Conservation (phyloP, 2,329 filamentous ascomycete species). For the Aspergillus ustus region DNA sequence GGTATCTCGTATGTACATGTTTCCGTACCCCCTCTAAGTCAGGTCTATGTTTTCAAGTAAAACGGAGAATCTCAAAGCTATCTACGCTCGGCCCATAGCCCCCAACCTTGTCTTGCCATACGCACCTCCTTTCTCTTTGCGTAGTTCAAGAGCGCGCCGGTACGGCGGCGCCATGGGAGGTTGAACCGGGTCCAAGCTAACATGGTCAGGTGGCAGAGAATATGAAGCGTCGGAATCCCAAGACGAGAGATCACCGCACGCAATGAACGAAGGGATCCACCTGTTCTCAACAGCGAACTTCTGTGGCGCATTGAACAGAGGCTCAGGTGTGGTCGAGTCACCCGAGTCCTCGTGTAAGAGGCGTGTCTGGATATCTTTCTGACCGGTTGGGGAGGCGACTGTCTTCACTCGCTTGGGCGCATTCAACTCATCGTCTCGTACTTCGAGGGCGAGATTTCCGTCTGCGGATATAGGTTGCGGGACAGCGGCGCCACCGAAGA, state of each 20-base stretch:
- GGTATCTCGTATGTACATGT: slow-evolving; percentile 25
- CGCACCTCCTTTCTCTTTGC: slow-evolving; percentile 74
- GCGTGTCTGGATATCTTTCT: slow-evolving; percentile 30
- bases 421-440: slow-evolving; percentile 50
- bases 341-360: slow-evolving; percentile 51
- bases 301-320: slow-evolving; percentile 27
- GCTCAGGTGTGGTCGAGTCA: slow-evolving; percentile 32
- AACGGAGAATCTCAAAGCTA: slow-evolving; percentile 1
- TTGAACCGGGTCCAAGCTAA: slow-evolving; percentile 89
- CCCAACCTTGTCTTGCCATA: slow-evolving; percentile 70
- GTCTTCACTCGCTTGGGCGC: slow-evolving; percentile 18
- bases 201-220: slow-evolving; percentile 80
- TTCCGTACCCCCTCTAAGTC: not conserved
- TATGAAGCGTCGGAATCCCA: slow-evolving; percentile 98
- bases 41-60: slow-evolving; percentile 7
- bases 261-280: slow-evolving; percentile 95
- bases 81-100: slow-evolving; percentile 25
- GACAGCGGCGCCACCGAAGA: slow-evolving; percentile 45
- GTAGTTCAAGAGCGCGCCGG: slow-evolving; percentile 84
- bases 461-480: slow-evolving; percentile 34
- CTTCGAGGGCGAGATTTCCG: slow-evolving; percentile 41
- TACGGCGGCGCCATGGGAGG: slow-evolving; percentile 96
- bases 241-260: slow-evolving; percentile 92
- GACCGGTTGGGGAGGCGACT: slow-evolving; percentile 14
- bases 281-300: slow-evolving; percentile 54